phyloP scores from a whole-genome alignment of 2,329 filamentous ascomycete genomes.

The Pestalotiopsis sp. region DNA sequence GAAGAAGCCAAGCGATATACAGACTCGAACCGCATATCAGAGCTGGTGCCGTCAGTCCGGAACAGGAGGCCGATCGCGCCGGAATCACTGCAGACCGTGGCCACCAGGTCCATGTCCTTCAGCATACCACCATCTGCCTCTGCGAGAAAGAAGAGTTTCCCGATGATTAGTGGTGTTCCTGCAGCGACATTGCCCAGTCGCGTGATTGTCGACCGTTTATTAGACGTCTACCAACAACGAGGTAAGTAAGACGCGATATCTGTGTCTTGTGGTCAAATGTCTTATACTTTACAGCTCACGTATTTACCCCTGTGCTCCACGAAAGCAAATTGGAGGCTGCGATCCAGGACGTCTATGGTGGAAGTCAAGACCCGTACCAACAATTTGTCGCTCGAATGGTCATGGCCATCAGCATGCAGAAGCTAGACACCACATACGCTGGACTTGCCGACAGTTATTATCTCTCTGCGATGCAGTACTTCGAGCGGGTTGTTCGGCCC shows the following conservation, averaged over 20 bases:
- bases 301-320: slow-evolving; percentile 85
- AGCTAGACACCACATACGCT: slow-evolving; percentile 86
- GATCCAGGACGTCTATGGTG: slow-evolving; percentile 78
- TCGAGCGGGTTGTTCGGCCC: slow-evolving; percentile 81
- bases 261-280: not conserved
- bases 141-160: slow-evolving; percentile 81
- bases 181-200: slow-evolving; percentile 75
- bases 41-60: slow-evolving; percentile 78
- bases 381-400: slow-evolving; percentile 91
- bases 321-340: slow-evolving; percentile 77
- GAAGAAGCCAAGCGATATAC: slow-evolving; percentile 94
- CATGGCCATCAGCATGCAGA: slow-evolving; percentile 92
- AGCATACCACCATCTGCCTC: slow-evolving; percentile 51
- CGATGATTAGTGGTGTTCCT: slow-evolving; percentile 83
- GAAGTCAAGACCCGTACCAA: slow-evolving; percentile 76
- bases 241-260: slow-evolving; percentile 48
- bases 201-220: slow-evolving; percentile 73
- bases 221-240: slow-evolving; percentile 86
- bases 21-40: slow-evolving; percentile 86
- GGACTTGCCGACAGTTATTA: slow-evolving; percentile 95
- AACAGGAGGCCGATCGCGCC: slow-evolving; percentile 52
- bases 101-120: slow-evolving; percentile 66
- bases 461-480: slow-evolving; percentile 79
- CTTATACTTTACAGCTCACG: slow-evolving; percentile 64
- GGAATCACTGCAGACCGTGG: slow-evolving; percentile 10